Conservation (phyloP, 1,284 basidiomycete genomes). For the Fomes fomentarius region DNA sequence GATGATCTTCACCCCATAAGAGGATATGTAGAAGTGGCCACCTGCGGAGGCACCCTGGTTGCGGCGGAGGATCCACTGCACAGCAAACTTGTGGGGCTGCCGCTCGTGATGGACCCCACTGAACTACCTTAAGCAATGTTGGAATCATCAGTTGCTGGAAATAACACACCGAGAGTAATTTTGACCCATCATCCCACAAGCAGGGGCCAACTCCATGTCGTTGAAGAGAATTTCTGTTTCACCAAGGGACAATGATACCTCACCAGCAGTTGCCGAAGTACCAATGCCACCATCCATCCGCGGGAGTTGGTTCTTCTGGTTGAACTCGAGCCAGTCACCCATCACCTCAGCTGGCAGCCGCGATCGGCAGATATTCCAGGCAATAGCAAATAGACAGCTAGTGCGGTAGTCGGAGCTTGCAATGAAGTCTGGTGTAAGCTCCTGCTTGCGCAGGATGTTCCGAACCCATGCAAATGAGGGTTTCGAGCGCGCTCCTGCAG, state of each 20-base stretch:
- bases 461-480: conserved; percentile 3
- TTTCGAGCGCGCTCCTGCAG: neutral
- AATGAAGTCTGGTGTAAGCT: neutral
- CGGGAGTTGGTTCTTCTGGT: neutral
- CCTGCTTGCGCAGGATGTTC: neutral
- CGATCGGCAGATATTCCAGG: conserved; percentile 4
- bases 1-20: conserved; percentile 7
- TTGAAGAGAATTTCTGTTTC: too few relatives aligned
- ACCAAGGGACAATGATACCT: neutral
- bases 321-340: neutral
- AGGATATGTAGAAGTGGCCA: conserved; percentile 9
- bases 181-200: neutral
- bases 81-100: neutral
- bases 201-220: conserved; percentile 2
- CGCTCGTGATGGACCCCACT: conserved; percentile 1
- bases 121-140: neutral
- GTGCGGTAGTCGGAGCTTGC: neutral
- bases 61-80: conserved; percentile 4
- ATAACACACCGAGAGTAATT: too few relatives aligned
- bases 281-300: conserved; percentile 1
- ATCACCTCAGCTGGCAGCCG: neutral
- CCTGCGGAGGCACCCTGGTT: neutral
- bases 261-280: neutral
- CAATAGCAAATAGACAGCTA: neutral
- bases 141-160: too few relatives aligned